Evolutionary conservation across 371 early-diverging fungal species (phyloP).

Genomic region (Globomyces sp.): DNA sequence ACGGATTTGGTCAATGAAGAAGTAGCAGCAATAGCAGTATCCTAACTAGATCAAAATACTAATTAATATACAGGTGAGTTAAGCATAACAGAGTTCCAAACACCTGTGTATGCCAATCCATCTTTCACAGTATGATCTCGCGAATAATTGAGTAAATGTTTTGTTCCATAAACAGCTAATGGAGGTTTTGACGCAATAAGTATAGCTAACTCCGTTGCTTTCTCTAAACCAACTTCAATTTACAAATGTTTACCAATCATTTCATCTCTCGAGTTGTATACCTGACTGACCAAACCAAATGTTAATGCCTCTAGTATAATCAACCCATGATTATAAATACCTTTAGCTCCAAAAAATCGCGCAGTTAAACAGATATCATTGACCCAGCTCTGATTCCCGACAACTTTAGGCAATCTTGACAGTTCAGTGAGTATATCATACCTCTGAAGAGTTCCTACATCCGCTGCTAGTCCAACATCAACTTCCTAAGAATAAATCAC

Average conservation of each 20-base stretch:
- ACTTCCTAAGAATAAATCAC: background rate
- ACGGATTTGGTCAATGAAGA: conserved; percentile 1
- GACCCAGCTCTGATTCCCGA: conserved; percentile 87
- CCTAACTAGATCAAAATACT: conserved; percentile 19
- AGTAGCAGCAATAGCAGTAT: conserved; percentile 24
- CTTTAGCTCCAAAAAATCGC: conserved; percentile 64
- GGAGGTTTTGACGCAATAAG: conserved; percentile 88
- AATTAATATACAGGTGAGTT: conserved; percentile 51
- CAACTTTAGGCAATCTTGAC: conserved; percentile 82
- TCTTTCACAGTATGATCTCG: conserved; percentile 89
- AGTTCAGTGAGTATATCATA: too few relatives aligned
- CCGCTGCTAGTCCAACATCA: conserved; percentile 72
- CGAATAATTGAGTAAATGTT: conserved; percentile 82
- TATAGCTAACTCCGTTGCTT: conserved; percentile 68
- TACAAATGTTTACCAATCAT: conserved; percentile 40
- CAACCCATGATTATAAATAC: too few relatives aligned
- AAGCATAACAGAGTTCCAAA: conserved; percentile 85
- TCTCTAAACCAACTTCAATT: conserved; percentile 31
- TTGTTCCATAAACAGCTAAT: conserved; percentile 82
- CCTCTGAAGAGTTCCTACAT: conserved; percentile 77
- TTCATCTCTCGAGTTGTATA: conserved; percentile 58
- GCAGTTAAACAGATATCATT: conserved; percentile 88
- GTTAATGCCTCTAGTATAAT: conserved; percentile 64
- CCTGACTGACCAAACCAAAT: conserved; percentile 76
- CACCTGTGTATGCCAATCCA: conserved; percentile 81